Conservation (phyloP, 495 filamentous ascomycete genomes). For the Staphylotrichum longicolle region DNA sequence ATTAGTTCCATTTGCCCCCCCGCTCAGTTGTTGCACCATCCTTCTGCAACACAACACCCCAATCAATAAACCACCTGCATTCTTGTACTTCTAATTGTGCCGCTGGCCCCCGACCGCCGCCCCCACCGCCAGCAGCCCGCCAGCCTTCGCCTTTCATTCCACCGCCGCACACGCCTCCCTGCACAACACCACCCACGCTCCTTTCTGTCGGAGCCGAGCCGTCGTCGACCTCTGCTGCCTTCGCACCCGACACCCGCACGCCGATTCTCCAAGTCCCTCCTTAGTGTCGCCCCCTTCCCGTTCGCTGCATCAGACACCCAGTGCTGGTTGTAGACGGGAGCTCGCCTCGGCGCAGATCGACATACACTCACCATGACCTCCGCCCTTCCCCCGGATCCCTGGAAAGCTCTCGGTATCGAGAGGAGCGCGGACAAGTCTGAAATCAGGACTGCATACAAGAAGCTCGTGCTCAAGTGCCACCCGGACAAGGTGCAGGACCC, state of each 20-base stretch:
- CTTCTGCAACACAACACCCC: conserved; percentile 6
- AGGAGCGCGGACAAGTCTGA: conserved; percentile 69
- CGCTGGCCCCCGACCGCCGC: conserved; percentile 12
- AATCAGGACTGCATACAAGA: conserved; percentile 82
- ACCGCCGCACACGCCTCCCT: conserved; percentile 33
- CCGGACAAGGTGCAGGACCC: conserved; percentile 89
- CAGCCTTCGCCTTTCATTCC: conserved; percentile 18
- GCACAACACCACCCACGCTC: conserved; percentile 19
- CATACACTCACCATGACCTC: conserved; percentile 54
- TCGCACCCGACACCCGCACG: conserved; percentile 22
- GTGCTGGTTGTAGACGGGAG: conserved; percentile 20
- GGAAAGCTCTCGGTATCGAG: conserved; percentile 72
- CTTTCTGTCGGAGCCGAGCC: conserved; percentile 18
- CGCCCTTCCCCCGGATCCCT: conserved; percentile 73
- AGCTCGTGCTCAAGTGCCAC: conserved; percentile 89
- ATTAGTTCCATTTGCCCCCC: conserved; percentile 13
- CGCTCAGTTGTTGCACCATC: conserved; percentile 14
- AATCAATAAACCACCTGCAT: conserved; percentile 15
- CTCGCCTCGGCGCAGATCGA: conserved; percentile 3
- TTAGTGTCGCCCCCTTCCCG: neutral
- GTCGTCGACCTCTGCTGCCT: conserved; percentile 31
- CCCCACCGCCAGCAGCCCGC: conserved; percentile 3
- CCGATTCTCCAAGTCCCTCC: conserved; percentile 10
- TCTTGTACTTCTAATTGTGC: conserved; percentile 18
- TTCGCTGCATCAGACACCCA: conserved; percentile 7